phyloP scores from a whole-genome alignment of 106 monocot genomes.

The Platanthera zijinensis region DNA sequence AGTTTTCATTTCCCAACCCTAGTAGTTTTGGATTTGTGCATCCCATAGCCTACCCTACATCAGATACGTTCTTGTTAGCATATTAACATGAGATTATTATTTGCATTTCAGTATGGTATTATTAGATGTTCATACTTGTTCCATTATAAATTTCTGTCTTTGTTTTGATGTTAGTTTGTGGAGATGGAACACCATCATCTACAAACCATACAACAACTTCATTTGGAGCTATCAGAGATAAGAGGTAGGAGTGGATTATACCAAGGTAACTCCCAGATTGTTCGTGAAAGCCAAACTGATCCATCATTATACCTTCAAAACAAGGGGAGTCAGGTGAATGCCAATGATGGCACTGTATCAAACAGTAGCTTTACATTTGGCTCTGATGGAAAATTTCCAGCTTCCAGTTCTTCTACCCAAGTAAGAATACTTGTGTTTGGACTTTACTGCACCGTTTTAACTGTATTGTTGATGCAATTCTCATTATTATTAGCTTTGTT shows the following conservation, averaged over 20 bases:
- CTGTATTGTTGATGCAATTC: not conserved
- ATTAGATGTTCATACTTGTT: not conserved
- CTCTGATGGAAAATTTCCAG: constrained; percentile 37
- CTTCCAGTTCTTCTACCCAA: constrained; percentile 28
- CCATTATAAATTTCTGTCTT: not conserved
- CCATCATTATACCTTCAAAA: constrained; percentile 29
- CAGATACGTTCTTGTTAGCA: not conserved
- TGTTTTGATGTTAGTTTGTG: constrained; percentile 40
- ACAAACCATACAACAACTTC: constrained; percentile 89
- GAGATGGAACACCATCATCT: constrained; percentile 83
- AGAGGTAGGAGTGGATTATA: constrained; percentile 36
- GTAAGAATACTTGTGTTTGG: constrained; percentile 15
- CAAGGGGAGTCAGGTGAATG: constrained; percentile 36
- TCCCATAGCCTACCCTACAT: not conserved
- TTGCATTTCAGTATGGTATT: not conserved
- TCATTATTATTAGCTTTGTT: not conserved
- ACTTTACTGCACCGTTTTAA: not conserved
- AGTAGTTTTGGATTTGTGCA: no score
- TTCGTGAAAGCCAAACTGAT: constrained; percentile 23
- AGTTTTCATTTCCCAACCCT: no score
- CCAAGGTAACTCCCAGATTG: constrained; percentile 34
- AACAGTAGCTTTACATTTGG: constrained; percentile 24
- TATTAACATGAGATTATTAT: no score
- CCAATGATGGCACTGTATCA: constrained; percentile 26
- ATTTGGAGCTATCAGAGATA: constrained; percentile 62